Evolutionary conservation across 495 filamentous ascomycete species (phyloP).

Genomic region (Clavariopsis aquatica): DNA sequence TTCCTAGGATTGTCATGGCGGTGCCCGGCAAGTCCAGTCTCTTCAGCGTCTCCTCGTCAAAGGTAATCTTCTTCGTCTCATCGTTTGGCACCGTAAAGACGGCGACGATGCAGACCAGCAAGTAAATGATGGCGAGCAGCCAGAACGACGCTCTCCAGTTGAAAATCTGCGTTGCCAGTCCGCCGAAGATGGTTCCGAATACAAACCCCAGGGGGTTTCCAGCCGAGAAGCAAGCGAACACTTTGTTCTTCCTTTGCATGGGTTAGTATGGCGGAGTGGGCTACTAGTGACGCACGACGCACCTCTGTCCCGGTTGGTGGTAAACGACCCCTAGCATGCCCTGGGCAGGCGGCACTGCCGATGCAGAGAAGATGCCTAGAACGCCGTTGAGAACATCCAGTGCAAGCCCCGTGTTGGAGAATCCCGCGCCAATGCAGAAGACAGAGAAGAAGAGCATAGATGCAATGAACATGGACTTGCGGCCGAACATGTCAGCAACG

Average conservation of each 20-base stretch:
- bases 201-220: slow-evolving; percentile 73
- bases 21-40: slow-evolving; percentile 68
- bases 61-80: slow-evolving; percentile 49
- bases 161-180: slow-evolving; percentile 66
- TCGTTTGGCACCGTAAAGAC: slow-evolving; percentile 67
- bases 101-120: slow-evolving; percentile 59
- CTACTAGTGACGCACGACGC: too few relatives aligned
- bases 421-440: slow-evolving; percentile 59
- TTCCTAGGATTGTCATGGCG: slow-evolving; percentile 61
- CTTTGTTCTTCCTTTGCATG: slow-evolving; percentile 57
- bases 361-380: slow-evolving; percentile 62
- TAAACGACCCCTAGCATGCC: slow-evolving; percentile 69
- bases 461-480: slow-evolving; percentile 65
- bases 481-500: slow-evolving; percentile 73
- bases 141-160: slow-evolving; percentile 70
- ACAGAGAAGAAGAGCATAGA: slow-evolving; percentile 65
- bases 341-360: slow-evolving; percentile 66
- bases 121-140: slow-evolving; percentile 63
- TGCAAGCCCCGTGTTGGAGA: slow-evolving; percentile 62
- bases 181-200: slow-evolving; percentile 65
- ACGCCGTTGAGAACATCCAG: slow-evolving; percentile 66
- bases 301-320: slow-evolving; percentile 55
- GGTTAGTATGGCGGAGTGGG: too few relatives aligned
- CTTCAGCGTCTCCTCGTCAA: slow-evolving; percentile 54
- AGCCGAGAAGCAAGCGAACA: slow-evolving; percentile 67